Percentiles rank a stretch among this genome's conserved stretches.
These are phyloP conservation scores for Mycena rebaudengoi DNA, from an alignment of 768 basidiomycete genomes.

Conservation along the genomic window DNA sequence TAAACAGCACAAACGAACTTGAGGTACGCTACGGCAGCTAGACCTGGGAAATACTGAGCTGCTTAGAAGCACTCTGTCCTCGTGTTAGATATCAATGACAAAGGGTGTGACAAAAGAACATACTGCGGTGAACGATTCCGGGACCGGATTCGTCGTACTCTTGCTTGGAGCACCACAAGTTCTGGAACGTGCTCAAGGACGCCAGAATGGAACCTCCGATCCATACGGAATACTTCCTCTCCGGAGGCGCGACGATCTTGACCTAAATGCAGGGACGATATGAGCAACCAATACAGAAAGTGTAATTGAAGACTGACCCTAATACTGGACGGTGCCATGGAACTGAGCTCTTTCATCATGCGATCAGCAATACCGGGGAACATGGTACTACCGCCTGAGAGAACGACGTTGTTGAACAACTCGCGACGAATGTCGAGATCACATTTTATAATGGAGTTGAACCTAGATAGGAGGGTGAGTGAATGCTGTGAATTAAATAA, in stretches of 20 bases:
- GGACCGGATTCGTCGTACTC: slow-evolving; percentile 28
- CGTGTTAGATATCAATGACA: neutral
- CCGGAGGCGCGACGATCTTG: slow-evolving; percentile 67
- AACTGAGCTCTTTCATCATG: slow-evolving; percentile 76
- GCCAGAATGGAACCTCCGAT: slow-evolving; percentile 29
- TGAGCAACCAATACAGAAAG: neutral
- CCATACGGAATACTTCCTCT: slow-evolving; percentile 67
- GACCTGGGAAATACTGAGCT: too few species aligned
- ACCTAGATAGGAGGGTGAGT: slow-evolving; percentile 36
- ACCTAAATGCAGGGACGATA: neutral
- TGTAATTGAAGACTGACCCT: slow-evolving; percentile 43
- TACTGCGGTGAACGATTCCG: slow-evolving; percentile 27
- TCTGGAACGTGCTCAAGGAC: slow-evolving; percentile 27
- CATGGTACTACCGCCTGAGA: slow-evolving; percentile 28
- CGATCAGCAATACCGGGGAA: slow-evolving; percentile 50
- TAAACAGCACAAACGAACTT: too few species aligned
- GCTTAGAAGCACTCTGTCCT: slow-evolving; percentile 21
- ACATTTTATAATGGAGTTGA: slow-evolving; percentile 69
- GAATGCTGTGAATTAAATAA: neutral
- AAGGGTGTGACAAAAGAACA: neutral
- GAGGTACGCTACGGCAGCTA: too few species aligned
- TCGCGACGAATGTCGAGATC: slow-evolving; percentile 65
- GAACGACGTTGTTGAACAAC: slow-evolving; percentile 22
- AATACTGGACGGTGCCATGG: slow-evolving; percentile 69
- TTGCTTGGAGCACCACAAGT: slow-evolving; percentile 26